phyloP scores from a whole-genome alignment of 2,329 filamentous ascomycete genomes.

The Triangularia verruculosa region DNA sequence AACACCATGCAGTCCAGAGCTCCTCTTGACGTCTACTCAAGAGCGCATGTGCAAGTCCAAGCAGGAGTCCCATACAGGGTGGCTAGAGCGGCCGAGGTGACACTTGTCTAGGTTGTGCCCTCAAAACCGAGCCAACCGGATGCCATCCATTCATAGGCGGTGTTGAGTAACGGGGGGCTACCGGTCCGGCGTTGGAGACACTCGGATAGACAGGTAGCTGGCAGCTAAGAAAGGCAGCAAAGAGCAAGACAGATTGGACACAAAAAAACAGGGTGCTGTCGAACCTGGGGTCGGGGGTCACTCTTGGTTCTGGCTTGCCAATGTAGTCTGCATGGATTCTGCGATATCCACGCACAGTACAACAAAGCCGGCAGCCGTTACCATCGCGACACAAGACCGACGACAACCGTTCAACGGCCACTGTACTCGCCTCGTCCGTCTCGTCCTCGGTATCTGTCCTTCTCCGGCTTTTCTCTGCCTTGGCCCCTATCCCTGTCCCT shows the following conservation, averaged over 20 bases:
- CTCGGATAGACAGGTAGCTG: background rate
- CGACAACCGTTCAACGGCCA: constrained; percentile 17
- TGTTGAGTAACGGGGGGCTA: background rate
- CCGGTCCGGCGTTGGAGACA: background rate
- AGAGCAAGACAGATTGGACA: background rate
- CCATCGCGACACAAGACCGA: background rate
- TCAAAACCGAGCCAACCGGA: background rate
- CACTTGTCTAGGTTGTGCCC: background rate
- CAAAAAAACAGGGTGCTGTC: background rate
- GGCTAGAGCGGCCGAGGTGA: background rate
- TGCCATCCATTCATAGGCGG: background rate
- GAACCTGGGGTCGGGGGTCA: background rate
- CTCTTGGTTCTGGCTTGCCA: background rate
- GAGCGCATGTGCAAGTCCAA: background rate
- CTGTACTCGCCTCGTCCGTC: constrained; percentile 31
- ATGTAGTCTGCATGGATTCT: background rate
- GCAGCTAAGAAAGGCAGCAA: background rate
- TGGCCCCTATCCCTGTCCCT: constrained; percentile 27
- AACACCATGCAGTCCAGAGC: background rate
- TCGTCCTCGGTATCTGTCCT: constrained; percentile 34
- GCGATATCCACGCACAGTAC: background rate
- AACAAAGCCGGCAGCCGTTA: background rate
- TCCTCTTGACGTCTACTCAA: background rate
- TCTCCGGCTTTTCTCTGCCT: constrained; percentile 27
- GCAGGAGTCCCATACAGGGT: background rate